Evolutionary conservation across 805 yeast genomes (phyloP).

Genomic region (Teunomyces pallodes): DNA sequence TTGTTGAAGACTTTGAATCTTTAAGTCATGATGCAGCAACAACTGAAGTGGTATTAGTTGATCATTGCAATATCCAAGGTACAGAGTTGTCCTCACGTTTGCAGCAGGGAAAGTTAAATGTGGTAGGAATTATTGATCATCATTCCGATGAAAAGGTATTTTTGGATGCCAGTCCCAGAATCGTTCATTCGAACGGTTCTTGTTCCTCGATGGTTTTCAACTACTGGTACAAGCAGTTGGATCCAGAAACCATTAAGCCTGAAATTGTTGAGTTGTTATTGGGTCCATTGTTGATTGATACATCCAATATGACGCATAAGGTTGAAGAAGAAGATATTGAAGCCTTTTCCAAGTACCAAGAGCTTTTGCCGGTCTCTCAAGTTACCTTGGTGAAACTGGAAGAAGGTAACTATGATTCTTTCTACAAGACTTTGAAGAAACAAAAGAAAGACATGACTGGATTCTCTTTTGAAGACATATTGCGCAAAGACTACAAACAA

Average conservation of each 20-base stretch:
- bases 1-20: slow-evolving; percentile 60
- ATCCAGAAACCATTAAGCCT: slow-evolving; percentile 12
- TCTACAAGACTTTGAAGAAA: slow-evolving; percentile 26
- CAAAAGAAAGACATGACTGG: slow-evolving; percentile 67
- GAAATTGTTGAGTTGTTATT: slow-evolving; percentile 48
- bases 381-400: not conserved
- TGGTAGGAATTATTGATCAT: slow-evolving; percentile 76
- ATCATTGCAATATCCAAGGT: slow-evolving; percentile 72
- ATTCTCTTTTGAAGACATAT: slow-evolving; percentile 55
- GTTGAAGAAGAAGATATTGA: slow-evolving; percentile 58
- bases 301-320: slow-evolving; percentile 61
- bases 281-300: slow-evolving; percentile 76
- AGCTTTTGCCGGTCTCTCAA: slow-evolving; percentile 10
- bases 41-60: slow-evolving; percentile 64
- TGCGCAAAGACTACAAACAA: slow-evolving; percentile 83
- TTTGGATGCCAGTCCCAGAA: slow-evolving; percentile 55
- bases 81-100: slow-evolving; percentile 26
- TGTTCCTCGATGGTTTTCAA: slow-evolving; percentile 73
- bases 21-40: slow-evolving; percentile 10
- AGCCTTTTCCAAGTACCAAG: slow-evolving; percentile 41
- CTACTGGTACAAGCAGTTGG: slow-evolving; percentile 46
- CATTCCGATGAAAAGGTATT: slow-evolving; percentile 69
- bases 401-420: not conserved
- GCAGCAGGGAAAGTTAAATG: slow-evolving; percentile 25
- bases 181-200: slow-evolving; percentile 66